Evolutionary conservation across 192 early-diverging fungal genomes (phyloP).

Genomic region (Oehlia diaphana): DNA sequence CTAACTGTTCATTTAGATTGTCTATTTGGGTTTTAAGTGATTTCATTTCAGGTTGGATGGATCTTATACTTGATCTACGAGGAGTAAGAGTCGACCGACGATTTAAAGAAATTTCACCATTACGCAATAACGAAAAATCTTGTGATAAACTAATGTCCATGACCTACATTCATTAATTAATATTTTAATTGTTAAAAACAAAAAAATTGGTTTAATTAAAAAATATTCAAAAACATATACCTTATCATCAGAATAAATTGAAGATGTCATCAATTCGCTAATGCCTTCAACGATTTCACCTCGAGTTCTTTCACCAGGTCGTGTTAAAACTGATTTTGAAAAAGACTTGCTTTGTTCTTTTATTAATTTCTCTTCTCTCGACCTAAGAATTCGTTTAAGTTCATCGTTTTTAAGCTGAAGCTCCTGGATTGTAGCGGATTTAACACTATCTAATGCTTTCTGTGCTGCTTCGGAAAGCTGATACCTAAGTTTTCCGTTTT

Average conservation of each 20-base stretch:
- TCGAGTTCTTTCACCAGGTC: background rate
- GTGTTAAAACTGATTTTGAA: background rate
- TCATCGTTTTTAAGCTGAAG: background rate
- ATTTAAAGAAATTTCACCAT: background rate
- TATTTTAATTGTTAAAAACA: background rate
- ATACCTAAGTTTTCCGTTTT: slow-evolving; percentile 16
- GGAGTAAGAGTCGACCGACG: background rate
- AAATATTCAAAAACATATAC: background rate
- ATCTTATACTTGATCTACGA: background rate
- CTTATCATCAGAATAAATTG: background rate
- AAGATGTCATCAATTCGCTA: background rate
- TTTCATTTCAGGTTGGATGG: background rate
- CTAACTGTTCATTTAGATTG: slow-evolving; percentile 5
- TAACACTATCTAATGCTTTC: slow-evolving; percentile 1
- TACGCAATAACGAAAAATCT: background rate
- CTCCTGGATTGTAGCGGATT: background rate
- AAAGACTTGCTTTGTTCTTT: slow-evolving; percentile 12
- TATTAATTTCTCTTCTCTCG: slow-evolving; percentile 11
- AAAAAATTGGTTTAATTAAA: background rate
- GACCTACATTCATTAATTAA: background rate
- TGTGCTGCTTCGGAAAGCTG: slow-evolving; percentile 10
- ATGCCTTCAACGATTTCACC: slow-evolving; percentile 22
- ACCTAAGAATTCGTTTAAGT: background rate
- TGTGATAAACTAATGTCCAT: background rate
- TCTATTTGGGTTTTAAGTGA: slow-evolving; percentile 9